Evolutionary conservation across 2,329 filamentous ascomycete species (phyloP), one percentile per base, ranked within the genome.

Genomic region (Thelonectria discophora): DNA sequence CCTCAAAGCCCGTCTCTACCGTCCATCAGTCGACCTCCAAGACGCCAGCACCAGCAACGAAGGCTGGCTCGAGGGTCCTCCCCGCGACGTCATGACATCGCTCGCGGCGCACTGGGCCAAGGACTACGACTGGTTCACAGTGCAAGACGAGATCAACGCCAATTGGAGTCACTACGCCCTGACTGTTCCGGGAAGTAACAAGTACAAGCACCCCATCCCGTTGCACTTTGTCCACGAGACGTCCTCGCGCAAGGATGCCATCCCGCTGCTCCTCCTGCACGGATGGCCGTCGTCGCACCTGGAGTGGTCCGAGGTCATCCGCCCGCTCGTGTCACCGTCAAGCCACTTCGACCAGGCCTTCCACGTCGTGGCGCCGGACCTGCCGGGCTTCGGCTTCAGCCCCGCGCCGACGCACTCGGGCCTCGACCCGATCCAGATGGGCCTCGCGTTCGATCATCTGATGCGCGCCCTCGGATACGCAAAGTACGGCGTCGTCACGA

Each of bases 121-220:
- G 3, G 34, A 40, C 32, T 51, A 51, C n/a, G 48, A 51, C 48
- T 51, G 48, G 48, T 40, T 24, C 18, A 39, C 39, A n/a, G 21
- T 20, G 3, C 48, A 51, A 21, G 48, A 51, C 8, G 32, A 51
- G 20, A 51, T 51, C 20, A 51, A 51, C 34, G 34, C 30, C 9
- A 51, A 51, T 11, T 51, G 40, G 8, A 40, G 32, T 40, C 48
- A 51, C 20, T 51, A 40, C 20, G 48, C 48, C 32, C 20, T 51
- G 17, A 51, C 48, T 13, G 34, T 51, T 11, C 17, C 32, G 9
- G 34, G n/a, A 9, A 18, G 18, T 34, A 15, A 32, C 6, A 18
- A 21, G 13, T 51, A 40, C 18, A 40, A 51, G 2, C 48, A 51
- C 15, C 24, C 48, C 2, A 18, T 51, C 5, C 32, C 34, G 18